Base-by-base conservation (phyloP, 371 early-diverging fungal species). In the Mortierella sp. region DNA sequence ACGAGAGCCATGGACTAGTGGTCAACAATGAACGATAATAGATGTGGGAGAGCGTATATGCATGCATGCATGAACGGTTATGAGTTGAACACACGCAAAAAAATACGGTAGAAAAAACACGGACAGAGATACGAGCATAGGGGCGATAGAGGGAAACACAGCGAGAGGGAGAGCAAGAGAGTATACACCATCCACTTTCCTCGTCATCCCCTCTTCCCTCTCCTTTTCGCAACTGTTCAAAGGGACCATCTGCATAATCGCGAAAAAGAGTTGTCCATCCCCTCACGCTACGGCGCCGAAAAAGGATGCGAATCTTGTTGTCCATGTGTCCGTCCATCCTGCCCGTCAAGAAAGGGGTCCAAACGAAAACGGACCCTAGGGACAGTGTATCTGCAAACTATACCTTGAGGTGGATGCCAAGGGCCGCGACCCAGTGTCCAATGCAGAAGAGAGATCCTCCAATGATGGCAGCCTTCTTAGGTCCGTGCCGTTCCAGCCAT, bases 401-500 rank as follows among this genome's bases (percentile, higher is more conserved):
- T 87, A 89, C 91, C 79, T 90, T 86, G 43, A 88, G 78, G 51
- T 91, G 73, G 54, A 92, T 78, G 21, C 92, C 94, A 43, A 94
- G 80, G 21, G 91, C 93, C 6, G 93, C 80, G 10, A 93, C 73
- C 75, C 93, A 85, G 75, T 94, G 91, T 11, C 94, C 94, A 27
- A 91, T 35, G 75, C 84, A 92, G 80, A 93, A 93, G 11, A 93
- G 78, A 12, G 87, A 55, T 10, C 91, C 81, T 0, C 94, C 94
- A 18, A 93, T 83, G 16, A 88, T 56, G 21, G 90, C 90, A 14
- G 92, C 93, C 76, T 89, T 88, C 72, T 90, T 89, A 4, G 95
- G 94, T 10, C 93, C 93, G 71, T 88, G 88, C 2, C 91, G 88
- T 76, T 94, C 95, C 29, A 94, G 87, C 93, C 93, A 93, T 11